Percentiles rank a stretch among this genome's conserved stretches.
These are phyloP conservation scores for Xerocomellus dryophilus DNA, from an alignment of 768 basidiomycete species.

Conservation along the genomic window DNA sequence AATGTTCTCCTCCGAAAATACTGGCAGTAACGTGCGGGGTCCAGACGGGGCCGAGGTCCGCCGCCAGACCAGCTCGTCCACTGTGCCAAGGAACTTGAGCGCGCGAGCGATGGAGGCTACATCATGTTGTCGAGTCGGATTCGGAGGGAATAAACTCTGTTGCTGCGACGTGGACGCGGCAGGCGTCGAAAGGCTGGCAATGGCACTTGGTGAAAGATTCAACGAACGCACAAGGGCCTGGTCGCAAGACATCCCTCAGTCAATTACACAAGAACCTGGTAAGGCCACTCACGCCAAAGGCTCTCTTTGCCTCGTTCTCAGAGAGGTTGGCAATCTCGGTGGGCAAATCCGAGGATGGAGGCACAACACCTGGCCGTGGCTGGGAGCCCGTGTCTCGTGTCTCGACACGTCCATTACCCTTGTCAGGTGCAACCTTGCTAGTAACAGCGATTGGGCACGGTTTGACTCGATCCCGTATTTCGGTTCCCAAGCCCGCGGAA, in stretches of 20 bases:
- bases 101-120: constrained; percentile 21
- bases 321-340: constrained; percentile 20
- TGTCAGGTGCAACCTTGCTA: neutral
- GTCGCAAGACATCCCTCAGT: neutral
- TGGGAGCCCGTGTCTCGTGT: neutral
- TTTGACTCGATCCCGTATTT: neutral
- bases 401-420: neutral
- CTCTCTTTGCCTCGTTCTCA: constrained; percentile 22
- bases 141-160: neutral
- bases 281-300: constrained; percentile 19
- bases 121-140: constrained; percentile 10
- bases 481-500: constrained; percentile 10
- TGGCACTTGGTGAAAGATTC: constrained; percentile 8
- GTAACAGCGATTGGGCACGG: neutral
- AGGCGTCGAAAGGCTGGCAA: neutral
- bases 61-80: constrained; percentile 32
- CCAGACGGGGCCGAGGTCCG: constrained; percentile 11
- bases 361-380: neutral
- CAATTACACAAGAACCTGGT: neutral
- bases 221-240: constrained; percentile 14
- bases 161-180: neutral
- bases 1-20: constrained; percentile 28
- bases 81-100: constrained; percentile 23
- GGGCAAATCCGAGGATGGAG: constrained; percentile 2
- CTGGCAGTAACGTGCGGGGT: constrained; percentile 7